Evolutionary conservation across 164 flowering plant species (phyloP).

Genomic region (Vitis riparia): DNA sequence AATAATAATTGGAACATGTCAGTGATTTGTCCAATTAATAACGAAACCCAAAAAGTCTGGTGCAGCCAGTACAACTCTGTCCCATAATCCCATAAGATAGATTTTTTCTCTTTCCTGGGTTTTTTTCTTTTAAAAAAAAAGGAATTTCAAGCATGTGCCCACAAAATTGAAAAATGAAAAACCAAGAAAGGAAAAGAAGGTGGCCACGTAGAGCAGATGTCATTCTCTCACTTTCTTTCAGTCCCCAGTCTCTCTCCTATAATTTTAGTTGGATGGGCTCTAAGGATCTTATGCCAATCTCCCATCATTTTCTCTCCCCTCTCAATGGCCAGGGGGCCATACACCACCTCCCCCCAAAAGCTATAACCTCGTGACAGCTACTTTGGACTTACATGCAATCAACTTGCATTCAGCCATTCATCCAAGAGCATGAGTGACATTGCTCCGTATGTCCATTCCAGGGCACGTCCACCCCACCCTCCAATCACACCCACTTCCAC

Average conservation of each 20-base stretch:
- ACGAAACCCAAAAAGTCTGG: no score
- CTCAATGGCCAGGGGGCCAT: constrained; percentile 2
- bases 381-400: constrained; percentile 9
- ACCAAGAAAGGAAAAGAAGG: not conserved
- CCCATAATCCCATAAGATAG: no score
- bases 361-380: constrained; percentile 22
- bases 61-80: no score
- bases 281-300: constrained; percentile 2
- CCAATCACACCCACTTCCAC: no score
- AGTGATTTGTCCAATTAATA: no score
- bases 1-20: no score
- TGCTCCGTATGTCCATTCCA: not conserved
- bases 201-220: not conserved
- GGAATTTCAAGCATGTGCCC: no score
- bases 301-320: constrained; percentile 3
- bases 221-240: not conserved
- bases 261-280: constrained; percentile 7
- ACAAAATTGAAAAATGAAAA: no score
- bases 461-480: no score
- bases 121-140: no score
- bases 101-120: no score
- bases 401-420: constrained; percentile 3
- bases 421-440: not conserved
- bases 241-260: constrained; percentile 13
- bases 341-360: constrained; percentile 13